These are phyloP conservation scores for Hordeum pubiflorum DNA, from an alignment of 202 grass and related monocot genomes.

Conservation along the genomic window DNA sequence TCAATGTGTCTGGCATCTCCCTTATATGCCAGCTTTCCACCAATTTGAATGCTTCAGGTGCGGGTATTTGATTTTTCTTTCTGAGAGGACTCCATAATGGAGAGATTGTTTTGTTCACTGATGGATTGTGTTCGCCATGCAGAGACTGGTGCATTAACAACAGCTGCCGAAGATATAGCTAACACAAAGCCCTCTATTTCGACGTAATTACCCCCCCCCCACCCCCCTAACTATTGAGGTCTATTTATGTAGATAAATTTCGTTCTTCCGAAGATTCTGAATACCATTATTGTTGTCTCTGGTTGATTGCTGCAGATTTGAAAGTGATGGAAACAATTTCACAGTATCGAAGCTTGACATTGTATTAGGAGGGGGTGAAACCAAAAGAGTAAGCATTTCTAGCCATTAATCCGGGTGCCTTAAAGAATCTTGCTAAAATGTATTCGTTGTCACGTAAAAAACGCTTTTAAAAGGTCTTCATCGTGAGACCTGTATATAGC, in stretches of 20 bases:
- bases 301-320: slow-evolving; percentile 50
- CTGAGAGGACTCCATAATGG: slow-evolving; percentile 9
- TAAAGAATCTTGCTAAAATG: slow-evolving; percentile 17
- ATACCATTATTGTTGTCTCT: slow-evolving; percentile 20
- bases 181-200: slow-evolving; percentile 41
- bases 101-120: slow-evolving; percentile 11
- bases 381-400: slow-evolving; percentile 55
- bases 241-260: slow-evolving; percentile 16
- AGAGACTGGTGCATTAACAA: slow-evolving; percentile 42
- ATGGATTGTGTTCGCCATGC: slow-evolving; percentile 16
- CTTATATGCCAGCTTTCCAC: slow-evolving; percentile 80
- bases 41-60: slow-evolving; percentile 50
- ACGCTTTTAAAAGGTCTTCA: not conserved
- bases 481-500: not conserved
- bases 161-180: slow-evolving; percentile 38
- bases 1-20: slow-evolving; percentile 73
- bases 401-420: not conserved
- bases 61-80: slow-evolving; percentile 41
- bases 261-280: slow-evolving; percentile 8
- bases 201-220: slow-evolving; percentile 25
- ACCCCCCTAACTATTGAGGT: not conserved
- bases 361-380: slow-evolving; percentile 71
- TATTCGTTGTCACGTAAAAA: not conserved
- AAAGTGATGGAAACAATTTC: slow-evolving; percentile 53
- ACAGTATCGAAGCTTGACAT: slow-evolving; percentile 68